Percentiles rank a stretch among this genome's conserved stretches.
Evolutionary conservation across 2,329 filamentous ascomycete genomes (phyloP).

Genomic region (Myriosclerotinia curreyana): DNA sequence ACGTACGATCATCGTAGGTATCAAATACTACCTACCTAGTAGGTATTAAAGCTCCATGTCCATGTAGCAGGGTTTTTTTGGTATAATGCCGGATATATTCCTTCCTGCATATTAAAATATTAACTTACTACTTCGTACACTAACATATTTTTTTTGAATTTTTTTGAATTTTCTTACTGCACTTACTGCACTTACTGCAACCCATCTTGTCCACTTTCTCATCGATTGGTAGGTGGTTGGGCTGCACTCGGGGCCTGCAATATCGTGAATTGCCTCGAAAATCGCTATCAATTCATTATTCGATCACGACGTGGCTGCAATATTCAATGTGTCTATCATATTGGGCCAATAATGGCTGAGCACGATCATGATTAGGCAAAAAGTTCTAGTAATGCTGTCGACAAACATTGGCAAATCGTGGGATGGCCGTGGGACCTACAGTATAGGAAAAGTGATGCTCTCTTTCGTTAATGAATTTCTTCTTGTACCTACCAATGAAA

Average conservation of each 20-base stretch:
- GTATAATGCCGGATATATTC: conserved; percentile 10
- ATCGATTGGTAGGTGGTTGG: conserved; percentile 17
- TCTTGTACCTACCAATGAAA: conserved; percentile 18
- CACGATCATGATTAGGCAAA: conserved; percentile 36
- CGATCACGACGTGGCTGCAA: conserved; percentile 37
- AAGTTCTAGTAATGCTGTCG: conserved; percentile 17
- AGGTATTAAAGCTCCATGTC: conserved; percentile 10
- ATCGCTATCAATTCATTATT: conserved; percentile 28
- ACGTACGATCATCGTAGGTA: too few relatives aligned
- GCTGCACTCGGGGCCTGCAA: conserved; percentile 33
- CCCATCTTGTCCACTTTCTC: neutral
- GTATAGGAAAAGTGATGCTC: neutral
- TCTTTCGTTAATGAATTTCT: conserved; percentile 9
- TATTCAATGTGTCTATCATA: conserved; percentile 25
- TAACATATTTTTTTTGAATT: too few relatives aligned
- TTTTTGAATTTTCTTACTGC: too few relatives aligned
- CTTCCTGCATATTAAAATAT: conserved; percentile 17
- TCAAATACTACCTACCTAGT: too few relatives aligned
- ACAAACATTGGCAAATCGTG: conserved; percentile 15
- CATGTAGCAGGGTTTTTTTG: conserved; percentile 13
- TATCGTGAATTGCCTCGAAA: conserved; percentile 30
- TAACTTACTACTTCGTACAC: neutral
- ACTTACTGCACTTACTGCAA: too few relatives aligned
- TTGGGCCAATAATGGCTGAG: conserved; percentile 34
- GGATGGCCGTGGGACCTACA: conserved; percentile 3